Evolutionary conservation across 257 asterid genomes (phyloP).

Genomic region (Eucommia ulmoides): DNA sequence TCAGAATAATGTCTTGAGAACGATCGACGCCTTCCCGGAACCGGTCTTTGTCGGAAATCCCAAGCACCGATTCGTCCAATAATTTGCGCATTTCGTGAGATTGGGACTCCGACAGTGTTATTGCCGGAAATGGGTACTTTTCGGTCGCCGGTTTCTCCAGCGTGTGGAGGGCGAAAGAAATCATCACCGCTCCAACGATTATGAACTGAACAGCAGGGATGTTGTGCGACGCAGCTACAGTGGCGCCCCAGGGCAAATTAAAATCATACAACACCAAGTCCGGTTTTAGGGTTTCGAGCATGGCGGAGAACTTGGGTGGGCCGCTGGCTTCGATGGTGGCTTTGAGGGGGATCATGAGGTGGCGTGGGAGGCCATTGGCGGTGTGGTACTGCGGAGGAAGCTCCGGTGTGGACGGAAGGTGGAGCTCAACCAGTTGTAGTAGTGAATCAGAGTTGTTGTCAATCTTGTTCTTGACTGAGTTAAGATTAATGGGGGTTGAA

Average conservation of each 20-base stretch:
- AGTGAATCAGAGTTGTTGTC: neutral
- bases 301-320: neutral
- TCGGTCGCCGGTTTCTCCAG: neutral
- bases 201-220: neutral
- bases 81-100: neutral
- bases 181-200: neutral
- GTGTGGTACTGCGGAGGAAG: conserved; percentile 6
- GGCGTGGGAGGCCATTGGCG: conserved; percentile 6
- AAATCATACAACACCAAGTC: neutral
- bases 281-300: neutral
- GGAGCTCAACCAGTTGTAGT: conserved; percentile 8
- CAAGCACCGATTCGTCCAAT: neutral
- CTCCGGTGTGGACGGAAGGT: neutral
- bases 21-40: neutral
- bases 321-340: neutral
- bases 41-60: neutral
- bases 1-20: neutral
- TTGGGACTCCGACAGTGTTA: neutral
- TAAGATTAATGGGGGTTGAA: conserved; percentile 4
- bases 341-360: conserved; percentile 1
- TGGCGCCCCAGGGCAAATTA: neutral
- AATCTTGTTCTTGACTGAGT: conserved; percentile 1
- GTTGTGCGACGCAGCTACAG: neutral
- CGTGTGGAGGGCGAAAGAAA: neutral
- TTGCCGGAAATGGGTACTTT: neutral